Evolutionary conservation across 2,329 filamentous ascomycete genomes (phyloP).

Genomic region (Nemania abortiva): DNA sequence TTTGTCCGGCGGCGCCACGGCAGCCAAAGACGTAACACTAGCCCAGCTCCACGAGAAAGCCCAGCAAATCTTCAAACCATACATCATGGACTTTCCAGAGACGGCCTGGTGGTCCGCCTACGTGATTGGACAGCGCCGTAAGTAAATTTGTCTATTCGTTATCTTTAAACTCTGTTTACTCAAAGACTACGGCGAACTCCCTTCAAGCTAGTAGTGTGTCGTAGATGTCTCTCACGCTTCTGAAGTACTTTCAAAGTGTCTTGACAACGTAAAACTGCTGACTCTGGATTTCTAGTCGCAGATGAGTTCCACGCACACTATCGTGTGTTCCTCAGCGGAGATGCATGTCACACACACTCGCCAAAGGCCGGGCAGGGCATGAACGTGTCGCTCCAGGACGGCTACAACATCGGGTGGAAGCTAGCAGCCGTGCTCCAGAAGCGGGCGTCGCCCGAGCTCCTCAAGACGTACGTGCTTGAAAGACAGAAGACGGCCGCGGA

Average conservation of each 20-base stretch:
- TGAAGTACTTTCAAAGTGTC: neutral
- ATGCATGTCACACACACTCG: slow-evolving; percentile 75
- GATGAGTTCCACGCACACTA: slow-evolving; percentile 64
- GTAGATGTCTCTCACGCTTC: neutral
- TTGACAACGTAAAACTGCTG: neutral
- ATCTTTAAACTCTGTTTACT: neutral
- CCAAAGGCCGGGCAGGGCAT: slow-evolving; percentile 75
- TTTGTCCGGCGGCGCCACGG: slow-evolving; percentile 60
- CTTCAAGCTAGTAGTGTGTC: neutral
- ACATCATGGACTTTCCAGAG: slow-evolving; percentile 64
- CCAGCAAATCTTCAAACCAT: slow-evolving; percentile 65
- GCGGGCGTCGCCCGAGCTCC: slow-evolving; percentile 56
- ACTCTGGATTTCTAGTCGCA: slow-evolving; percentile 9
- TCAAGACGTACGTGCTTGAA: slow-evolving; percentile 67
- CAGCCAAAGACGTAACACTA: slow-evolving; percentile 63
- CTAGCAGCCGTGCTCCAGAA: slow-evolving; percentile 63
- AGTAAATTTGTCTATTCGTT: slow-evolving; percentile 57
- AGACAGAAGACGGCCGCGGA: slow-evolving; percentile 65
- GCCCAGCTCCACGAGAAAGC: slow-evolving; percentile 66
- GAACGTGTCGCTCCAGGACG: slow-evolving; percentile 72
- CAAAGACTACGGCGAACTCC: neutral
- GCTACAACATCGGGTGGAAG: slow-evolving; percentile 73
- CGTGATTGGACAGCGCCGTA: slow-evolving; percentile 69
- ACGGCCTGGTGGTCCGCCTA: slow-evolving; percentile 75
- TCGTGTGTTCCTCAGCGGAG: slow-evolving; percentile 71